Conservation (phyloP, 805 yeast genomes). For the Candida michaelii region DNA sequence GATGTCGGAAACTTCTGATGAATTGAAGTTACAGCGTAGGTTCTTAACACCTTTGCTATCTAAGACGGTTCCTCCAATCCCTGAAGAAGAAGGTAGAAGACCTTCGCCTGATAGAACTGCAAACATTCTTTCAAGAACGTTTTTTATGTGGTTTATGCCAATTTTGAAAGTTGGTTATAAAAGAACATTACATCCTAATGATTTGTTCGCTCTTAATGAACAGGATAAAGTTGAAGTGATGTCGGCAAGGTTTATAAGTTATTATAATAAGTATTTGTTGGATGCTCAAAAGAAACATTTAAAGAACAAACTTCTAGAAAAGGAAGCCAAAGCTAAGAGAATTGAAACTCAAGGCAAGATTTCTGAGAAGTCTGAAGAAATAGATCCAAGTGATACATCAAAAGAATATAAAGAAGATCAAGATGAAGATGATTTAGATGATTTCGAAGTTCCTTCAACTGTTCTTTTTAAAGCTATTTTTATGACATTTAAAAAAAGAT, state of each 20-base stretch:
- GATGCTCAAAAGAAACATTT: constrained; percentile 25
- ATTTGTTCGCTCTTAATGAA: constrained; percentile 45
- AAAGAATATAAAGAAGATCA: constrained; percentile 2
- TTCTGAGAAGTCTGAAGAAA: constrained; percentile 15
- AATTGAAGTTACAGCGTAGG: constrained; percentile 26
- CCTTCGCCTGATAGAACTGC: constrained; percentile 44
- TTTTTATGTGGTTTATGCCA: constrained; percentile 71
- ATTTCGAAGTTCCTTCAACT: constrained; percentile 28
- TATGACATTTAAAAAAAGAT: constrained; percentile 12
- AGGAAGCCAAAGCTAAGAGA: constrained; percentile 13
- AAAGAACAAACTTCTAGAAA: constrained; percentile 24
- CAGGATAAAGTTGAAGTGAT: constrained; percentile 34
- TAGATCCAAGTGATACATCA: constrained; percentile 16
- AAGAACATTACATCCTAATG: constrained; percentile 66
- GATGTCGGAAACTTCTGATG: not conserved
- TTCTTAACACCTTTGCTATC: constrained; percentile 33
- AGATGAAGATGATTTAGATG: constrained; percentile 27
- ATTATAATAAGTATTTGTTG: constrained; percentile 21
- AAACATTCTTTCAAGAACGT: constrained; percentile 40
- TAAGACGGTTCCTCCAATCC: constrained; percentile 52
- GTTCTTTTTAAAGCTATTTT: constrained; percentile 9
- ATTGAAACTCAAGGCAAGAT: not conserved
- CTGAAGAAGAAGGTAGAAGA: constrained; percentile 49
- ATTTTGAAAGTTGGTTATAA: constrained; percentile 66
- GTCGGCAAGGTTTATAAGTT: constrained; percentile 25